Evolutionary conservation across 2,329 filamentous ascomycete species (phyloP), one percentile per base, ranked within the genome.

Genomic region (Nannizziopsis arthrosporioides): DNA sequence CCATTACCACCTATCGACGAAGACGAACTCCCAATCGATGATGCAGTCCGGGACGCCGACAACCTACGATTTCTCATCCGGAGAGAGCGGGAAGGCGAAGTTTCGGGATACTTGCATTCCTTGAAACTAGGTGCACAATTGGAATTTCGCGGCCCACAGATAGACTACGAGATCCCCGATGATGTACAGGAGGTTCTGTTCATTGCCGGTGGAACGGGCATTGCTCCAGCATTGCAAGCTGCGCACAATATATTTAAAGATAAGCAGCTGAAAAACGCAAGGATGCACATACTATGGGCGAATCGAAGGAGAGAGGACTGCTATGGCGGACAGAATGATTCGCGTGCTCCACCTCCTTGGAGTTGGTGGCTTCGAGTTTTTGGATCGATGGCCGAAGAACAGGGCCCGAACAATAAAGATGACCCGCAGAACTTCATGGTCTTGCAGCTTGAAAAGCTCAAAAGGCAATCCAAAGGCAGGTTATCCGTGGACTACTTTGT

Each of bases 151-250:
- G 90, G 92, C 0, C 88, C 90, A 2, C 78, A 84, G 56, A 63
- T 78, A 1, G 86, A 90, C 41, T 85, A 82, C 53, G 64, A 70
- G 17, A 63, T 84, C 5, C 74, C 77, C 62, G 75, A 57, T 4
- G 64, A 74, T 48, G 71, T 77, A 19, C 64, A 68, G 43, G 70
- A 76, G 51, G 73, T 95, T 2, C 71, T 95, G 1, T 94, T 96
- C 59, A 69, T 96, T 17, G 92, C 89, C 1, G 92, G 89, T 1
- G 92, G 92, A 0, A 98, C 92, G 0, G 90, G 92, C 1, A 84
- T 98, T 57, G 88, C 87, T 12, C 86, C 90, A 0, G 92, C 89
- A 6, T 67, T 96, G 63, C 90, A 96, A 66, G 77, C 84, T 36
- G 85, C 81, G 1, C 69, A 80, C 52, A 77, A 78, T 0, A 65